Evolutionary conservation across 208 protist genomes (phyloP), one percentile per base, ranked within the genome.

Genomic region (Leishmania turanica): DNA sequence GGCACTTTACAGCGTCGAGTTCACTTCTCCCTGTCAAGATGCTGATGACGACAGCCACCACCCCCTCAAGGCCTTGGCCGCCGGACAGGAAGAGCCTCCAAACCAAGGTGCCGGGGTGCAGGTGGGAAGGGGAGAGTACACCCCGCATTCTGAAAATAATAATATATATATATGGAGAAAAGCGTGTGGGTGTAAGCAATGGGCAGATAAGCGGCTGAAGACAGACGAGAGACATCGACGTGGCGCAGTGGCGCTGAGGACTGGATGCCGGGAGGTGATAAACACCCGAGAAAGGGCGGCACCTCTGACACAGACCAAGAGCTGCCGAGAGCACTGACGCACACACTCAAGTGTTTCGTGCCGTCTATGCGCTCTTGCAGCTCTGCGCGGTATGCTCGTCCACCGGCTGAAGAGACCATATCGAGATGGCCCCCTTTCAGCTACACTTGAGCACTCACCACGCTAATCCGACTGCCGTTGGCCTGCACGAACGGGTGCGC

Each of bases 401-500:
- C 1, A 58, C 45, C 21, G 19, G 34, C 21, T 0, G 34, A 58
- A 58, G 13, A 56, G 2, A 31, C 15, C 27, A n/a, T 24, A 13
- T 21, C 15, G 27, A 21, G 24, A 6, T 51, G 24, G 11, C 42
- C 42, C 7, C 6, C 1, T 19, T 53, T 19, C 15, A 45, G 51
- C 73, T 77, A 77, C 53, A 49, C 37, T 40, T 45, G 49, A 1
- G n/a, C 51, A 75, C 53, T 47, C 21, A 47, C 53, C 56, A 90
- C 82, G 34, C 68, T 34, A 27, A 90, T 64, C 13, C 56, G 77
- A 8, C 72, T 45, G 47, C 62, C 74, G 70, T 87, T 68, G 6
- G 88, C 77, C 71, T 85, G 75, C 7, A 88, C 72, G 74, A 95
- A 88, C 11, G 85, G 82, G 51, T 92, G 91, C 75, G 76, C 76